Evolutionary conservation across 352 stramenopile genomes (phyloP).

Genomic region (Bremia lactucae): DNA sequence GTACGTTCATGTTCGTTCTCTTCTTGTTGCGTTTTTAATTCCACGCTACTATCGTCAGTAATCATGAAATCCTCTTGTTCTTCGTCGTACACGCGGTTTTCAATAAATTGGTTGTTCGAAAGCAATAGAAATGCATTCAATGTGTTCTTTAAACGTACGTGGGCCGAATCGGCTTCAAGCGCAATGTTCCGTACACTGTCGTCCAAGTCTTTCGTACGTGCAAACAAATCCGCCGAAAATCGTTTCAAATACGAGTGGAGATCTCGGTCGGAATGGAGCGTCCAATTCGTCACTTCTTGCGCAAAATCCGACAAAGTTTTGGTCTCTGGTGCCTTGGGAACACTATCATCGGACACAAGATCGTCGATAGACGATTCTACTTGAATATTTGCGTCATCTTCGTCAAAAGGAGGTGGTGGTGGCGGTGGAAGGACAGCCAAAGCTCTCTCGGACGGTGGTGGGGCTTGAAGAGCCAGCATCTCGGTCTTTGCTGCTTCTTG

Average conservation of each 20-base stretch:
- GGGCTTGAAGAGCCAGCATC: no score
- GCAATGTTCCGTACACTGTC: slow-evolving; percentile 60
- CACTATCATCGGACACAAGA: no score
- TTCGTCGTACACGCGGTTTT: slow-evolving; percentile 85
- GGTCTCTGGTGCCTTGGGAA: slow-evolving; percentile 8
- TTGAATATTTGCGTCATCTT: no score
- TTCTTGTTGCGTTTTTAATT: background rate
- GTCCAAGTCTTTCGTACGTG: slow-evolving; percentile 60
- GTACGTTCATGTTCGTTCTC: slow-evolving; percentile 3
- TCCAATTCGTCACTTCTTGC: slow-evolving; percentile 45
- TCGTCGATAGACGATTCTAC: no score
- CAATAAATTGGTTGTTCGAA: slow-evolving; percentile 83
- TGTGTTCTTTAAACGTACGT: slow-evolving; percentile 73
- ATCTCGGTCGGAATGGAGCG: slow-evolving; percentile 64
- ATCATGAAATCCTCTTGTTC: slow-evolving; percentile 68
- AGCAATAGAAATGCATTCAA: slow-evolving; percentile 85
- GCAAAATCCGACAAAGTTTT: slow-evolving; percentile 41
- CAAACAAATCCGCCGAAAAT: slow-evolving; percentile 49
- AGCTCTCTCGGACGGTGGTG: no score
- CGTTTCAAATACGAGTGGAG: slow-evolving; percentile 55
- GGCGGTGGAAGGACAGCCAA: no score
- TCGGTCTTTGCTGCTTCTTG: no score
- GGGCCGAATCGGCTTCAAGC: slow-evolving; percentile 46
- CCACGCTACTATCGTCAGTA: slow-evolving; percentile 12
- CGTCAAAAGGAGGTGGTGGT: no score